These are phyloP conservation scores for Cryptococcus neoformans DNA, from an alignment of 1,284 basidiomycete species.

Conservation along the genomic window DNA sequence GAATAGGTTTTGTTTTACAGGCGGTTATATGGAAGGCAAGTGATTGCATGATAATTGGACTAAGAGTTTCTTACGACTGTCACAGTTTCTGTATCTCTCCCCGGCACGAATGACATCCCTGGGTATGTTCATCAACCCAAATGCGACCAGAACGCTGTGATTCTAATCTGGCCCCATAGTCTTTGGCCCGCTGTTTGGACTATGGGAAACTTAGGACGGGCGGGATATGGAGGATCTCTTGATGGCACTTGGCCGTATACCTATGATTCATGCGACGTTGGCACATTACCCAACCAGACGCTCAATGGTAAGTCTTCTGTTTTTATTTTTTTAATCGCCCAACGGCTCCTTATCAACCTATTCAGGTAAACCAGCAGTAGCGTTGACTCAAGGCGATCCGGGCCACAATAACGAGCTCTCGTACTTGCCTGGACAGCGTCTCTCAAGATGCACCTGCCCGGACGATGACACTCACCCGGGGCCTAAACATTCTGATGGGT, in stretches of 20 bases:
- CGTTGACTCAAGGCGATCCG: conserved; percentile 29
- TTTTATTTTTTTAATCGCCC: not conserved
- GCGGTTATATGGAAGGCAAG: conserved; percentile 69
- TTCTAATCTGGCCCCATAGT: not conserved
- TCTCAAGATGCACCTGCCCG: conserved; percentile 76
- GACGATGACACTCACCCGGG: conserved; percentile 71
- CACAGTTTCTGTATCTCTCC: conserved; percentile 62
- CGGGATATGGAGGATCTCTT: conserved; percentile 51
- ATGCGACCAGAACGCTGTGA: not conserved
- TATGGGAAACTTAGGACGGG: conserved; percentile 53
- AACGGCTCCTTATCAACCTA: not conserved
- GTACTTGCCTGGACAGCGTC: conserved; percentile 76
- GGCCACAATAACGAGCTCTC: conserved; percentile 45
- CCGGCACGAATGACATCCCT: conserved; percentile 65
- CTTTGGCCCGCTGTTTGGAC: conserved; percentile 59
- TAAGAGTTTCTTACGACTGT: no score
- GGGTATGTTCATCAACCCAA: conserved; percentile 50
- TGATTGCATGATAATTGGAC: not conserved
- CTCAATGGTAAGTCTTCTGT: conserved; percentile 26
- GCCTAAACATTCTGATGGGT: conserved; percentile 62
- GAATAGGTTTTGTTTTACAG: conserved; percentile 95
- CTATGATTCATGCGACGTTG: conserved; percentile 55
- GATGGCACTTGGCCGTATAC: conserved; percentile 57
- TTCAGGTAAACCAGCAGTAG: conserved; percentile 27
- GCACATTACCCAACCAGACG: conserved; percentile 57